Percentiles rank a stretch among this genome's conserved stretches.
These are phyloP conservation scores for Leishmania aethiopica DNA, from an alignment of 208 protist genomes.

Conservation along the genomic window DNA sequence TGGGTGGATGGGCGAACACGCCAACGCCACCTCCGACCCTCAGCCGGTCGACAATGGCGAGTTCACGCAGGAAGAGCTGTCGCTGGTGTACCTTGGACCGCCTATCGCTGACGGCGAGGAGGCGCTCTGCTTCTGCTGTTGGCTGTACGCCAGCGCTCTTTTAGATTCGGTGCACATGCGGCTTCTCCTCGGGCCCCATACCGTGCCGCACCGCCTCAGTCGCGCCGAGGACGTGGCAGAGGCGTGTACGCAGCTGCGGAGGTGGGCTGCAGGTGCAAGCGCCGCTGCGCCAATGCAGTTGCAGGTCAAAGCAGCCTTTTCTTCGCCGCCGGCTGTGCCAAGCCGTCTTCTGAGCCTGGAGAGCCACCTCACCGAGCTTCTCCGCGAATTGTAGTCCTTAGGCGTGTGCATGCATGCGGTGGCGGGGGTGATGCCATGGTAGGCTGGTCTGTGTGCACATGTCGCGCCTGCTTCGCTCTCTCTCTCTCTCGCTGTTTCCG, in stretches of 20 bases:
- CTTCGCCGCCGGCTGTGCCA: conserved; percentile 1
- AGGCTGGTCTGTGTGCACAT: not conserved
- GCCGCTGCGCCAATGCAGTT: conserved; percentile 3
- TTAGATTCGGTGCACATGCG: conserved; percentile 25
- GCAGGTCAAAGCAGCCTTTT: not conserved
- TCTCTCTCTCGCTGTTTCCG: not conserved
- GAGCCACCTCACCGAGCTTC: conserved; percentile 10
- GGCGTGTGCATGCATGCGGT: not conserved
- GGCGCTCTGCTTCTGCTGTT: conserved; percentile 21
- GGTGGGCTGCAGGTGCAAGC: not conserved
- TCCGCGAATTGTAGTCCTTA: not conserved
- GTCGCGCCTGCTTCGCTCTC: not conserved
- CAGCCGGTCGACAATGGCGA: conserved; percentile 11
- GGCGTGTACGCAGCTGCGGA: conserved; percentile 11
- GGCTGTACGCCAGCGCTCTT: conserved; percentile 28
- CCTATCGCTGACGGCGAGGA: conserved; percentile 15
- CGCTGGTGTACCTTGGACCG: not conserved
- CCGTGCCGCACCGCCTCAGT: conserved; percentile 14
- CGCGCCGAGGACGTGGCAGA: conserved; percentile 8
- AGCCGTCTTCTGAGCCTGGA: conserved; percentile 27
- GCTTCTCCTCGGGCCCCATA: conserved; percentile 10
- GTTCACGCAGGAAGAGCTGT: conserved; percentile 12
- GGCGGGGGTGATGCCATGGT: not conserved
- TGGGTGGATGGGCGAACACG: conserved; percentile 25
- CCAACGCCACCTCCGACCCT: not conserved